Conservation (phyloP, 805 yeast genomes). For the Saturnispora dispora region DNA sequence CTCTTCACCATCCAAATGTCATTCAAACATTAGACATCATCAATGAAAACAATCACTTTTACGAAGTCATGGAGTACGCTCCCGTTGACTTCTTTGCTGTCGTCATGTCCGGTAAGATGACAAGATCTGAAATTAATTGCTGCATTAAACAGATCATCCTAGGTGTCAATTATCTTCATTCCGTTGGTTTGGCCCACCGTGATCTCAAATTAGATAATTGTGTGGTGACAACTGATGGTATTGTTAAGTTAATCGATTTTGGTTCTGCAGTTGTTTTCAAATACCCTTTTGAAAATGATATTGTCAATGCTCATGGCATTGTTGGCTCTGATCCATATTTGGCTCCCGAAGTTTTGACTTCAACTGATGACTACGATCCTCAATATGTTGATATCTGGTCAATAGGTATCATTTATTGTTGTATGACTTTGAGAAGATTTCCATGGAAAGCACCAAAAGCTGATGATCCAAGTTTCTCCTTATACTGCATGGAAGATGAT, state of each 20-base stretch:
- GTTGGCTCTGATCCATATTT: slow-evolving; percentile 83
- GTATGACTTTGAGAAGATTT: slow-evolving; percentile 76
- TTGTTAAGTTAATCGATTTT: slow-evolving; percentile 70
- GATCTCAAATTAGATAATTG: slow-evolving; percentile 80
- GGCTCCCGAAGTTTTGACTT: slow-evolving; percentile 67
- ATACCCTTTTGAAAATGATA: slow-evolving; percentile 58
- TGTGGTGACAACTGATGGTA: slow-evolving; percentile 65
- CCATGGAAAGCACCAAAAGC: slow-evolving; percentile 81
- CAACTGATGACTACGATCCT: slow-evolving; percentile 56
- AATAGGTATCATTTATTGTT: slow-evolving; percentile 73
- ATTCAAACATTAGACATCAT: slow-evolving; percentile 71
- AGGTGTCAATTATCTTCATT: slow-evolving; percentile 67
- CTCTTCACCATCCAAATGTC: slow-evolving; percentile 72
- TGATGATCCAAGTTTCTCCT: slow-evolving; percentile 59
- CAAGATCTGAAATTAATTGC: slow-evolving; percentile 73
- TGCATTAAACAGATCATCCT: slow-evolving; percentile 65
- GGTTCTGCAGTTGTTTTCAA: slow-evolving; percentile 79
- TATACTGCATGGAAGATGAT: slow-evolving; percentile 62
- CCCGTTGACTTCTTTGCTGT: slow-evolving; percentile 80
- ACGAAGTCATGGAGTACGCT: slow-evolving; percentile 79
- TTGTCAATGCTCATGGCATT: slow-evolving; percentile 60
- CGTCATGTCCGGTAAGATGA: slow-evolving; percentile 79
- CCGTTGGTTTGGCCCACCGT: slow-evolving; percentile 73
- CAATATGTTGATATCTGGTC: slow-evolving; percentile 80
- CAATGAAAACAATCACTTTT: slow-evolving; percentile 59